These are phyloP conservation scores for Camelina laxa DNA, from an alignment of 345 rosid species.

Conservation along the genomic window DNA sequence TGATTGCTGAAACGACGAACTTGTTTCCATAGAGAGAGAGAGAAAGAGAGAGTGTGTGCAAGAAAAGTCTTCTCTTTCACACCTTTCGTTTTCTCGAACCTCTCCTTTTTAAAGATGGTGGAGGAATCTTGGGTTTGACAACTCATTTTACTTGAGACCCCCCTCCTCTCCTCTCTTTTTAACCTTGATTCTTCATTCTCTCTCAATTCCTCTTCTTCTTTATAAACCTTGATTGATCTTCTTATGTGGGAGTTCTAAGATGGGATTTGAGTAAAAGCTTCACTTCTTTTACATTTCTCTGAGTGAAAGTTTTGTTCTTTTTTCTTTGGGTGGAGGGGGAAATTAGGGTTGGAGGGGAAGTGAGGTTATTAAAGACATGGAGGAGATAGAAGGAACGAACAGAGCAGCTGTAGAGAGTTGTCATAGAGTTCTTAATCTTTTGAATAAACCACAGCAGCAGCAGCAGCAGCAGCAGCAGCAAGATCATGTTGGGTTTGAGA, in stretches of 20 bases:
- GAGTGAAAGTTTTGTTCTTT: background rate
- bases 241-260: conserved; percentile 13
- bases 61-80: conserved; percentile 80
- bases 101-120: conserved; percentile 42
- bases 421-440: conserved; percentile 70
- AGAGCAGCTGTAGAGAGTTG: conserved; percentile 87
- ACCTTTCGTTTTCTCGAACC: conserved; percentile 59
- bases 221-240: background rate
- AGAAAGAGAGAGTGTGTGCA: conserved; percentile 30
- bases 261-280: conserved; percentile 41
- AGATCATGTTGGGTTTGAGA: conserved; percentile 58
- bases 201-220: conserved; percentile 12
- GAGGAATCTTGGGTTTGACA: conserved; percentile 72
- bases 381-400: conserved; percentile 86
- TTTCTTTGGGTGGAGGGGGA: background rate
- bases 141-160: conserved; percentile 31
- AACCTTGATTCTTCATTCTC: conserved; percentile 22
- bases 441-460: conserved; percentile 62
- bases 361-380: conserved; percentile 53
- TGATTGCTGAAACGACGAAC: conserved; percentile 52
- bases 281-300: conserved; percentile 40
- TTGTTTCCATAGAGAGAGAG: conserved; percentile 20
- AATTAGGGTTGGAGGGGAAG: conserved; percentile 41
- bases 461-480: conserved; percentile 45
- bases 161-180: conserved; percentile 14